These are phyloP conservation scores for Apiospora pterosperma DNA, from an alignment of 2,329 filamentous ascomycete genomes.

Conservation along the genomic window DNA sequence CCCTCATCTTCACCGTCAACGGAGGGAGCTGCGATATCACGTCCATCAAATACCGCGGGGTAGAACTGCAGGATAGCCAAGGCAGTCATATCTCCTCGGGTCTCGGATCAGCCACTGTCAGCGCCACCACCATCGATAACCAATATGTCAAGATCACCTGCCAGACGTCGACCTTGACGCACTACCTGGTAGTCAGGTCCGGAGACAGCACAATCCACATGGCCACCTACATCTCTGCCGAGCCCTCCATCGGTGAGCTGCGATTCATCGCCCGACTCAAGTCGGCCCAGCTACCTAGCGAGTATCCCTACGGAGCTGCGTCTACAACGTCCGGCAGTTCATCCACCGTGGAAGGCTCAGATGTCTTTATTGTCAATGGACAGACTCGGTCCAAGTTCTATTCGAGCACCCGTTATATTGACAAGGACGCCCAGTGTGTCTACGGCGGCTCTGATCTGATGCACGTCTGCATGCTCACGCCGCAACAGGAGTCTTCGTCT, in stretches of 20 bases:
- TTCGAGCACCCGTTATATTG: slow-evolving; percentile 66
- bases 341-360: slow-evolving; percentile 53
- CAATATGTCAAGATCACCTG: slow-evolving; percentile 61
- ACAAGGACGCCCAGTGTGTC: slow-evolving; percentile 62
- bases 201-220: slow-evolving; percentile 60
- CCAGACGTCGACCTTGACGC: slow-evolving; percentile 55
- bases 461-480: slow-evolving; percentile 60
- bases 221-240: slow-evolving; percentile 58
- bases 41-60: slow-evolving; percentile 57
- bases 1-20: slow-evolving; percentile 48
- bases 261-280: slow-evolving; percentile 62
- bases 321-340: slow-evolving; percentile 52
- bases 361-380: slow-evolving; percentile 56
- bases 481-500: slow-evolving; percentile 55
- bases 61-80: slow-evolving; percentile 51
- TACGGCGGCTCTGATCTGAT: slow-evolving; percentile 42
- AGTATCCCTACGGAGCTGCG: slow-evolving; percentile 50
- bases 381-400: slow-evolving; percentile 70
- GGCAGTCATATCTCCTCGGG: slow-evolving; percentile 58
- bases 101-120: slow-evolving; percentile 55
- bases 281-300: slow-evolving; percentile 43
- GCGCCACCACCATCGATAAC: slow-evolving; percentile 29
- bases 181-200: slow-evolving; percentile 59
- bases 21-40: slow-evolving; percentile 59
- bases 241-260: slow-evolving; percentile 56